phyloP scores from a whole-genome alignment of 257 asterid genomes.

The Pogostemon cablin region DNA sequence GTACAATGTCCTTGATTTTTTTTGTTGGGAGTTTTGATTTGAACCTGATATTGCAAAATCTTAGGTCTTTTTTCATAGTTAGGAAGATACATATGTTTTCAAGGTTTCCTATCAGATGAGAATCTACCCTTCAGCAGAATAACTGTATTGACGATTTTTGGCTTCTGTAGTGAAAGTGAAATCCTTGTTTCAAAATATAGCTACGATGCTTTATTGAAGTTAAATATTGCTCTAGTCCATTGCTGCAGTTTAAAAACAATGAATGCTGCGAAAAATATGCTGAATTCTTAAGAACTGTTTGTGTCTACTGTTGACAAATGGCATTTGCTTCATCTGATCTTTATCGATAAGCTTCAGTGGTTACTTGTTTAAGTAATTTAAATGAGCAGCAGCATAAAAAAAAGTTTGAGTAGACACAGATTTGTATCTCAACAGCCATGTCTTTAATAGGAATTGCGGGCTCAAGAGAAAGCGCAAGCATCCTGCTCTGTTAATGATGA shows the following conservation, averaged over 20 bases:
- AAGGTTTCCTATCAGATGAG: constrained; percentile 4
- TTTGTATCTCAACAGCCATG: constrained; percentile 24
- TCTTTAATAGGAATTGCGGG: constrained; percentile 62
- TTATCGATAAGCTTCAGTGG: constrained; percentile 2
- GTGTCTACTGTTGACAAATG: not conserved
- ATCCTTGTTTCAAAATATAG: not conserved
- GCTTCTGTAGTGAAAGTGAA: not conserved
- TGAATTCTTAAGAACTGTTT: not conserved
- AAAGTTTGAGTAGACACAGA: not conserved
- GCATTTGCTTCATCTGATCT: constrained; percentile 8
- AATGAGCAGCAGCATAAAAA: not conserved
- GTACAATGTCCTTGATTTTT: not conserved
- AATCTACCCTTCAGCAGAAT: not conserved
- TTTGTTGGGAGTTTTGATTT: constrained; percentile 8
- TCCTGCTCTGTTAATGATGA: constrained; percentile 63
- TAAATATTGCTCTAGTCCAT: not conserved
- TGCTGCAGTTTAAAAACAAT: constrained; percentile 2
- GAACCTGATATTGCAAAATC: constrained; percentile 3
- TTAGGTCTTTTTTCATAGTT: not conserved
- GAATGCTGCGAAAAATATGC: not conserved
- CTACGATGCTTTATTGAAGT: not conserved
- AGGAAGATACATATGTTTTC: not conserved
- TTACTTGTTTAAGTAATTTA: constrained; percentile 9
- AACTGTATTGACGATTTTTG: constrained; percentile 4
- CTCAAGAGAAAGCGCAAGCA: constrained; percentile 63